A percentile compares a stretch with the other conserved stretches of the same genome.
Conservation (phyloP, 23 red algal species). For the Gracilaria caudata region DNA sequence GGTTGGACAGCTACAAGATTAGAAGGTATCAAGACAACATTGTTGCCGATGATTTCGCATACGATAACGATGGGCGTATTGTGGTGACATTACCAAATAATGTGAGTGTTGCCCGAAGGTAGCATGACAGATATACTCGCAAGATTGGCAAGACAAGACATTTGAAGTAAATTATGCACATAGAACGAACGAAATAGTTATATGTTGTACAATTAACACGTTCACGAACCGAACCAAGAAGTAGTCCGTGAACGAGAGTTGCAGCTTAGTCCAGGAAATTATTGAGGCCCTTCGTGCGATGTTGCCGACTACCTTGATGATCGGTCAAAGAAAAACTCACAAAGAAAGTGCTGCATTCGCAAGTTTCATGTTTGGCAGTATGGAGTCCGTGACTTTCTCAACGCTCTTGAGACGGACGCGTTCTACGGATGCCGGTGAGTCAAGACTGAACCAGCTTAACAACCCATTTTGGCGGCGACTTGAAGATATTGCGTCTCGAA, state of each 20-base stretch:
- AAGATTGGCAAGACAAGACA: neutral
- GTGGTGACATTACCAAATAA: constrained; percentile 78
- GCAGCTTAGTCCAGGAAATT: no score
- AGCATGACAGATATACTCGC: neutral
- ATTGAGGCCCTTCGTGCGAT: no score
- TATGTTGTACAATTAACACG: neutral
- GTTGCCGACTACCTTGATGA: no score
- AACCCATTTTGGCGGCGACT: constrained; percentile 28
- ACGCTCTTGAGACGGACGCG: constrained; percentile 62
- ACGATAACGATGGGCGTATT: constrained; percentile 71
- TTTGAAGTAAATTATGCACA: neutral
- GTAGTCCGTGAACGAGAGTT: no score
- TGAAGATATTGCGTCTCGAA: constrained; percentile 65
- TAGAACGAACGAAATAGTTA: neutral
- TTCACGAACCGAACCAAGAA: no score
- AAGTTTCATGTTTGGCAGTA: neutral
- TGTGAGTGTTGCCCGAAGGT: constrained; percentile 60
- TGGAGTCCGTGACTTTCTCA: neutral
- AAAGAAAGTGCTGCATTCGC: neutral
- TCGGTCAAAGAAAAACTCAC: neutral
- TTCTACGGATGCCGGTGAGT: constrained; percentile 81
- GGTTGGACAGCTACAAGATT: constrained; percentile 57
- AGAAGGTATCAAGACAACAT: constrained; percentile 79
- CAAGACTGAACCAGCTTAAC: constrained; percentile 44
- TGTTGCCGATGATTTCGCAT: constrained; percentile 87